Evolutionary conservation across 2,329 filamentous ascomycete species (phyloP), one percentile per base, ranked within the genome.

Genomic region (Dryadomyces quercus-mongolicae): DNA sequence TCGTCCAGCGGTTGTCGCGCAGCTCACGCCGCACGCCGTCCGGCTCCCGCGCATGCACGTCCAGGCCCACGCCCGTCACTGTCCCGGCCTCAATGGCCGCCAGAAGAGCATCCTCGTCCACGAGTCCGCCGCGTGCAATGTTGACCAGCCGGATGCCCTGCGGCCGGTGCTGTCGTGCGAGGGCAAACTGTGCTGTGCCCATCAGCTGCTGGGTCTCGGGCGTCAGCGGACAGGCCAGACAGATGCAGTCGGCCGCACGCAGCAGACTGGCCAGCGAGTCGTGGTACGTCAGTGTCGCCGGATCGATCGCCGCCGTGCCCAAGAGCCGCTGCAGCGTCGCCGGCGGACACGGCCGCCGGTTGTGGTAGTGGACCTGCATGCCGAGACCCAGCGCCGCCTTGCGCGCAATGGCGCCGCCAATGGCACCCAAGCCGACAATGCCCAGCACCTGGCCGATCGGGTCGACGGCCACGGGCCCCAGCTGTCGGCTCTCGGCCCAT

Each of bases 11-110:
- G 59, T 68, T 64, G 42, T 64, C 62, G 12, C 50, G 59, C 22
- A 67, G 59, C 50, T 57, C 58, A 2, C 56, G 60, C 51, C 65
- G 60, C 16, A 68, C 61, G 15, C 62, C 60, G 2, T 31, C 25
- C 25, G 65, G 66, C 58, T 68, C 66, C 52, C 67, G 62, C 12
- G 63, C 64, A 55, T 65, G 62, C 7, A 68, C 65, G 46, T 68
- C 66, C 4, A 69, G 53, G 1, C 66, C 66, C 2, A 65, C 63
- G 6, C 65, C 65, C 12, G 63, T 58, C 0, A 68, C 61, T 43
- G 61, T 62, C 3, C 62, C 62, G 13, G 47, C 52, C 38, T 64
- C 57, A 46, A 68, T 57, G 12, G 66, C 65, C 16, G 63, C 59
- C 1, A 67, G 55, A 49, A 68, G 49, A 2, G 66, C 66, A 6